These are phyloP conservation scores for Lasiodiplodia citricola DNA, from an alignment of 2,329 filamentous ascomycete genomes.

Conservation along the genomic window DNA sequence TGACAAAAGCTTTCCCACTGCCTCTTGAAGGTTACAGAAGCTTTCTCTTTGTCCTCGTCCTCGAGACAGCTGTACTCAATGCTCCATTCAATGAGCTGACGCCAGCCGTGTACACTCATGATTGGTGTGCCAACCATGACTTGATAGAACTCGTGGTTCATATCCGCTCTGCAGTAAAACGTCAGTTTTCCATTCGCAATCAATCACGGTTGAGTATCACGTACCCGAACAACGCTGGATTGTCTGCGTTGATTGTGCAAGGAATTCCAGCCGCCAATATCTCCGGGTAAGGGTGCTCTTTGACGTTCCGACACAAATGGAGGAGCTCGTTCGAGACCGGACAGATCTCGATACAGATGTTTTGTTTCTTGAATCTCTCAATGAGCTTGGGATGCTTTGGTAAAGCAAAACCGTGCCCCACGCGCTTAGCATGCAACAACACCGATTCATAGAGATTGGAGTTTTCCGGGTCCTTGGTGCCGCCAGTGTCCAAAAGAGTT, in stretches of 20 bases:
- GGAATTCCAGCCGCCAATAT: slow-evolving; percentile 74
- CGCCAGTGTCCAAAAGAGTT: slow-evolving; percentile 68
- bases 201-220: not conserved
- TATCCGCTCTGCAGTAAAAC: slow-evolving; percentile 60
- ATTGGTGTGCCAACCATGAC: slow-evolving; percentile 70
- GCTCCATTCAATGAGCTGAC: slow-evolving; percentile 61
- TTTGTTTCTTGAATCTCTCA: slow-evolving; percentile 62
- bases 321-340: slow-evolving; percentile 79
- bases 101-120: slow-evolving; percentile 73
- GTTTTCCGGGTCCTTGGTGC: slow-evolving; percentile 60
- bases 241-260: slow-evolving; percentile 77
- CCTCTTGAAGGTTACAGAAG: slow-evolving; percentile 54
- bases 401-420: slow-evolving; percentile 75
- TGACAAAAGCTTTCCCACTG: slow-evolving; percentile 66
- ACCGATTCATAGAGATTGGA: slow-evolving; percentile 73
- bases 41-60: slow-evolving; percentile 45
- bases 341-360: slow-evolving; percentile 75
- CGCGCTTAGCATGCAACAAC: slow-evolving; percentile 68
- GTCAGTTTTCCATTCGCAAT: not conserved
- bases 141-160: slow-evolving; percentile 80
- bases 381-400: slow-evolving; percentile 71
- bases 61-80: slow-evolving; percentile 51
- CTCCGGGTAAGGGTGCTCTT: slow-evolving; percentile 70
- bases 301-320: slow-evolving; percentile 68
- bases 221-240: slow-evolving; percentile 73